phyloP scores from a whole-genome alignment of 1,139 yeast species.

The Pichia sp. region DNA sequence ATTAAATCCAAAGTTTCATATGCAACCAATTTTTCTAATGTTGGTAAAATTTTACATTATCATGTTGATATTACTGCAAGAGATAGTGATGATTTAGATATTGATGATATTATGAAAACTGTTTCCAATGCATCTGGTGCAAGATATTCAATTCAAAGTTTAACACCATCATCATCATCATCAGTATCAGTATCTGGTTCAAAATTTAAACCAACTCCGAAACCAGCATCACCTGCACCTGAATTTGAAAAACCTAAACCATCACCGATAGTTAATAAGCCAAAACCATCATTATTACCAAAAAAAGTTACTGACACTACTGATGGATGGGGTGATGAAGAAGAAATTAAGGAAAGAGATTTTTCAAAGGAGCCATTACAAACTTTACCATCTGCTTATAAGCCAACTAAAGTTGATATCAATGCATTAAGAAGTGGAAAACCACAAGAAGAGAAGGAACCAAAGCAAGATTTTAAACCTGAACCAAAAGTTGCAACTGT shows the following conservation, averaged over 20 bases:
- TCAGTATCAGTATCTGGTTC: slow-evolving; percentile 22
- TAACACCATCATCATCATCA: slow-evolving; percentile 22
- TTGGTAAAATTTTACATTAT: slow-evolving; percentile 70
- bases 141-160: slow-evolving; percentile 65
- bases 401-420: slow-evolving; percentile 53
- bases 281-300: slow-evolving; percentile 23
- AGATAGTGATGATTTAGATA: slow-evolving; percentile 82
- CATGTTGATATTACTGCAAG: slow-evolving; percentile 97
- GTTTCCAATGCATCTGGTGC: slow-evolving; percentile 95
- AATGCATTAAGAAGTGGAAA: slow-evolving; percentile 36
- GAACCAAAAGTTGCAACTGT: slow-evolving; percentile 21
- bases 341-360: slow-evolving; percentile 67
- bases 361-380: slow-evolving; percentile 56
- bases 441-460: slow-evolving; percentile 26
- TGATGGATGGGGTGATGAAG: slow-evolving; percentile 56
- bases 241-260: slow-evolving; percentile 15
- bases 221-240: slow-evolving; percentile 22
- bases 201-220: slow-evolving; percentile 26
- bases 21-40: slow-evolving; percentile 70
- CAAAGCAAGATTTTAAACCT: neutral
- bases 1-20: slow-evolving; percentile 66
- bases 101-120: slow-evolving; percentile 64
- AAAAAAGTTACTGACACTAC: slow-evolving; percentile 28
- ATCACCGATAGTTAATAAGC: slow-evolving; percentile 17
- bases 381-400: slow-evolving; percentile 57